Conservation (phyloP, 257 asterid genomes). For the Nicotiana otophora region DNA sequence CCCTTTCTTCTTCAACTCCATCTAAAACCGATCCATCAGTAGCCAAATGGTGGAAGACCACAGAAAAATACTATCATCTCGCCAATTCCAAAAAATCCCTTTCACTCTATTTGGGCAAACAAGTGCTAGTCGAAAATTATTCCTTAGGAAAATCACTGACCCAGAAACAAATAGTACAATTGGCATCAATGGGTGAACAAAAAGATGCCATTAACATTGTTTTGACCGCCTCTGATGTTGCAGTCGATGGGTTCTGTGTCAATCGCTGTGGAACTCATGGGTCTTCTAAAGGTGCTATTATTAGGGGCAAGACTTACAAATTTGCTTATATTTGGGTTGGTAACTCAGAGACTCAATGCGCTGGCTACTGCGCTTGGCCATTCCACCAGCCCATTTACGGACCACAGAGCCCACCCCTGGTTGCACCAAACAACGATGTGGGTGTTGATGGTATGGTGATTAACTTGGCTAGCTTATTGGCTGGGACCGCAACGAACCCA, state of each 20-base stretch:
- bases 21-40: constrained; percentile 42
- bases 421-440: constrained; percentile 65
- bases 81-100: constrained; percentile 40
- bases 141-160: constrained; percentile 57
- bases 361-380: constrained; percentile 74
- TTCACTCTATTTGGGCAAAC: constrained; percentile 36
- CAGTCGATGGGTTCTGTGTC: constrained; percentile 57
- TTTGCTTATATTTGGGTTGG: constrained; percentile 80
- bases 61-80: constrained; percentile 53
- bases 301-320: constrained; percentile 28
- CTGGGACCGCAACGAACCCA: constrained; percentile 66
- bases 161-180: constrained; percentile 31
- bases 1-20: constrained; percentile 28
- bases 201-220: constrained; percentile 51
- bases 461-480: constrained; percentile 48
- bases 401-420: constrained; percentile 61
- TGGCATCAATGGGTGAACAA: constrained; percentile 54
- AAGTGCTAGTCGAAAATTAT: constrained; percentile 32
- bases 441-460: constrained; percentile 63
- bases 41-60: constrained; percentile 65
- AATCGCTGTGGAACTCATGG: constrained; percentile 68
- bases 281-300: constrained; percentile 19
- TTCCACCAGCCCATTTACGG: constrained; percentile 78
- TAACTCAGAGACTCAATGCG: constrained; percentile 48
- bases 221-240: constrained; percentile 47